These are phyloP conservation scores for Hordeum pubiflorum DNA, from an alignment of 202 grass and related monocot species.

Conservation along the genomic window DNA sequence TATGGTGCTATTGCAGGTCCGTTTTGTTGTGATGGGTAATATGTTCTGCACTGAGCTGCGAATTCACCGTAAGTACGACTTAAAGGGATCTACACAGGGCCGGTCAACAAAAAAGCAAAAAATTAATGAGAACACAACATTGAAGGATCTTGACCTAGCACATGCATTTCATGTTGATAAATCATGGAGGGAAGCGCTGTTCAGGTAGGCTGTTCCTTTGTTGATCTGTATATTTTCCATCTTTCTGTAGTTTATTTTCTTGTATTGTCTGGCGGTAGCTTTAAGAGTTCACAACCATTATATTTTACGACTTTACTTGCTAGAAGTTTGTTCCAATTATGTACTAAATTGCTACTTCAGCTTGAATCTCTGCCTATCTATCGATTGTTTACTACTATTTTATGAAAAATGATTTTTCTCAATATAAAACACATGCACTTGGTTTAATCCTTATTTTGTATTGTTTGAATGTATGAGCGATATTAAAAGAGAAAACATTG, in stretches of 20 bases:
- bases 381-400: neutral
- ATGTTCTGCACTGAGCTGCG: slow-evolving; percentile 94
- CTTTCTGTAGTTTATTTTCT: neutral
- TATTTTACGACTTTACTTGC: neutral
- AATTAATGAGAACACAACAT: slow-evolving; percentile 78
- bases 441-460: neutral
- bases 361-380: neutral
- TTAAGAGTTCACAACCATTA: neutral
- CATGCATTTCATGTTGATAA: slow-evolving; percentile 94
- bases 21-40: slow-evolving; percentile 98
- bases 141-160: slow-evolving; percentile 89
- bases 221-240: slow-evolving; percentile 16
- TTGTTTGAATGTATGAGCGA: neutral
- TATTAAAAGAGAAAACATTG: neutral
- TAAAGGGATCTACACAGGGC: slow-evolving; percentile 90
- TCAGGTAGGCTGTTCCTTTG: slow-evolving; percentile 45
- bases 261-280: neutral
- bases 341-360: neutral
- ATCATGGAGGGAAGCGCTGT: slow-evolving; percentile 84
- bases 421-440: neutral
- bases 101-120: slow-evolving; percentile 82
- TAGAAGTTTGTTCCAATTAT: neutral
- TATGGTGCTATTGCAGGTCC: slow-evolving; percentile 53
- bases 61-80: slow-evolving; percentile 92
- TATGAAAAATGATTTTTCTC: neutral